phyloP scores from a whole-genome alignment of 257 asterid genomes.

The Solanum corneliomulleri region DNA sequence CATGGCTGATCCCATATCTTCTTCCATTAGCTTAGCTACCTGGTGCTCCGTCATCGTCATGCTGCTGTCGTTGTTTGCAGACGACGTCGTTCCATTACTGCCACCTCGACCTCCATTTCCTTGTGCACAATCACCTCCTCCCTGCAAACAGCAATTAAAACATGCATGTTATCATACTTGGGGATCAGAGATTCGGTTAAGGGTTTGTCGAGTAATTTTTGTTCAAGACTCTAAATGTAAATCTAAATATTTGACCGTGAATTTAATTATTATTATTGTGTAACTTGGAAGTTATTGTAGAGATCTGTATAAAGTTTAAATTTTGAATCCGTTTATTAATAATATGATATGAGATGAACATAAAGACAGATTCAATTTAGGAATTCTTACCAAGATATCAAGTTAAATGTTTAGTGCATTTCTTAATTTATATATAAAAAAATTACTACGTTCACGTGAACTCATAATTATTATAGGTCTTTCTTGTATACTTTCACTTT shows the following conservation, averaged over 20 bases:
- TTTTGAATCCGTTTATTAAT: accelerated
- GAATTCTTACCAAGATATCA: neutral
- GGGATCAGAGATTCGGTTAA: too few relatives aligned
- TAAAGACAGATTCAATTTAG: neutral
- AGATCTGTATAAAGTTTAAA: neutral
- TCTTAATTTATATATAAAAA: neutral
- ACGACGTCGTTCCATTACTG: constrained; percentile 40
- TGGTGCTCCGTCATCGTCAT: constrained; percentile 81
- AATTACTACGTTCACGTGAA: accelerated
- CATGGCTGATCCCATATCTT: constrained; percentile 97
- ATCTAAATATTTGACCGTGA: neutral
- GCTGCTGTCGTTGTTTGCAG: constrained; percentile 41
- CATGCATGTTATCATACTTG: neutral
- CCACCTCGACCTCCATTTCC: constrained; percentile 17
- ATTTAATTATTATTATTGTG: neutral
- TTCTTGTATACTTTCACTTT: neutral
- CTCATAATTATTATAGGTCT: neutral
- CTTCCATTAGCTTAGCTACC: constrained; percentile 92
- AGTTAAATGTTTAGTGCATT: neutral
- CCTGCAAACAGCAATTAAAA: neutral
- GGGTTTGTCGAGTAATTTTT: neutral
- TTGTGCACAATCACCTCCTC: constrained; percentile 14
- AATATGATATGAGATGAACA: neutral
- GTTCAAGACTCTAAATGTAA: neutral
- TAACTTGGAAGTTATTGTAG: neutral